These are phyloP conservation scores for Xerocomellus amylosporus DNA, from an alignment of 768 basidiomycete genomes.

Conservation along the genomic window DNA sequence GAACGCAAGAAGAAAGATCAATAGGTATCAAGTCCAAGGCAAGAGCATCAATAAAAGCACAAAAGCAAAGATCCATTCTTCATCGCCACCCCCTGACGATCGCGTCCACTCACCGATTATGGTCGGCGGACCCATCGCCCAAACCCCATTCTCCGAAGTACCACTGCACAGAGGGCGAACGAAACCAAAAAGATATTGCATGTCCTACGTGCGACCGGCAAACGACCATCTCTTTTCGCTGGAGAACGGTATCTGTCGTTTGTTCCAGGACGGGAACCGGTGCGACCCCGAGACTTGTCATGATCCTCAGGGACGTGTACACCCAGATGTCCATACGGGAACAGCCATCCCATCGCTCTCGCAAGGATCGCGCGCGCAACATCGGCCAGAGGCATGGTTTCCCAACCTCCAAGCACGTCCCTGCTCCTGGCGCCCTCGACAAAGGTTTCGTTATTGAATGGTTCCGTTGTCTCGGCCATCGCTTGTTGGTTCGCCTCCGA, in stretches of 20 bases:
- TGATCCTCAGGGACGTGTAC: background rate
- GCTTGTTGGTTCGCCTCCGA: background rate
- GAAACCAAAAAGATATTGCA: conserved; percentile 27
- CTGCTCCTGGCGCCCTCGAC: background rate
- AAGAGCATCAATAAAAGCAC: background rate
- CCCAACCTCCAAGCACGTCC: background rate
- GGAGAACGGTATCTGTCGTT: conserved; percentile 1
- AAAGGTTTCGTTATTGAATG: background rate
- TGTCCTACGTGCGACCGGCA: conserved; percentile 14
- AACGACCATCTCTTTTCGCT: conserved; percentile 1
- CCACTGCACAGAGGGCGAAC: conserved; percentile 25
- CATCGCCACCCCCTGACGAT: background rate
- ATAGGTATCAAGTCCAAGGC: background rate
- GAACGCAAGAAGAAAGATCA: background rate
- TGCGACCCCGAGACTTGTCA: background rate
- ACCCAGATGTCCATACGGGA: conserved; percentile 16
- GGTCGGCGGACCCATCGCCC: conserved; percentile 23
- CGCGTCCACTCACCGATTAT: conserved; percentile 13
- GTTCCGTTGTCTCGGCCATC: background rate
- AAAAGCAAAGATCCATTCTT: background rate
- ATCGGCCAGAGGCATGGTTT: conserved; percentile 6
- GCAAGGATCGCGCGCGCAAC: conserved; percentile 17
- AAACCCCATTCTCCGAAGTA: conserved; percentile 26
- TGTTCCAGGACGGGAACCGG: background rate
- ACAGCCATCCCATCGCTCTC: conserved; percentile 24